Percentiles rank a stretch among this genome's conserved stretches.
Evolutionary conservation across 805 yeast species (phyloP).

Genomic region (Metschnikowia gelsemii): DNA sequence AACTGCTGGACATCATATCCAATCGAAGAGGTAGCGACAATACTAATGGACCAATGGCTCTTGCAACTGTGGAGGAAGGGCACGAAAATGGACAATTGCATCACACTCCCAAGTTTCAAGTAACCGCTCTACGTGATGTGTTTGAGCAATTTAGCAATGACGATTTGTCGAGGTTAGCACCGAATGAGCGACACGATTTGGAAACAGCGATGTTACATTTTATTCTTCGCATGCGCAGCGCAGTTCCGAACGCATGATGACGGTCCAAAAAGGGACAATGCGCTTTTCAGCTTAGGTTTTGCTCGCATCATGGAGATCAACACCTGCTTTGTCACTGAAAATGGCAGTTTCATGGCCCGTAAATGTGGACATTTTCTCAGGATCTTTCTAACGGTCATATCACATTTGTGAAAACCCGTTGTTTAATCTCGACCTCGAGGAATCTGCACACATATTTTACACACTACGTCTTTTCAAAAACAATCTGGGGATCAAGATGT

Average conservation of each 20-base stretch:
- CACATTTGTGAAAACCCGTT: too few relatives aligned
- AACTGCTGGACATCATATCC: conserved; percentile 1
- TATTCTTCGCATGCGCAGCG: conserved; percentile 34
- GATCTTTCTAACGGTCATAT: too few relatives aligned
- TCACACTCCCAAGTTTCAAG: neutral
- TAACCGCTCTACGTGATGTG: conserved; percentile 2
- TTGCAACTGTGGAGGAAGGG: conserved; percentile 3
- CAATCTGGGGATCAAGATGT: too few relatives aligned
- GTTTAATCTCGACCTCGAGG: too few relatives aligned
- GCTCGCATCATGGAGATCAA: too few relatives aligned
- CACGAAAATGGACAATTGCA: neutral
- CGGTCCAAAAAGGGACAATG: too few relatives aligned
- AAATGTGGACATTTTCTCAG: too few relatives aligned
- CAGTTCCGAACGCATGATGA: neutral
- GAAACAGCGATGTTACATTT: conserved; percentile 36
- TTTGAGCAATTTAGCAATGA: conserved; percentile 4
- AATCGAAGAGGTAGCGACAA: neutral
- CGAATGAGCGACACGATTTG: conserved; percentile 24
- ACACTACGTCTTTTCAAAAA: too few relatives aligned
- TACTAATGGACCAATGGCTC: neutral
- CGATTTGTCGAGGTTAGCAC: conserved; percentile 21
- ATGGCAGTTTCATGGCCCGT: too few relatives aligned
- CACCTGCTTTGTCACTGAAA: too few relatives aligned
- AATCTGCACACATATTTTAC: too few relatives aligned
- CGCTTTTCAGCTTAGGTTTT: too few relatives aligned